These are phyloP conservation scores for Kuraishia molischiana DNA, from an alignment of 805 yeast genomes.

Conservation along the genomic window DNA sequence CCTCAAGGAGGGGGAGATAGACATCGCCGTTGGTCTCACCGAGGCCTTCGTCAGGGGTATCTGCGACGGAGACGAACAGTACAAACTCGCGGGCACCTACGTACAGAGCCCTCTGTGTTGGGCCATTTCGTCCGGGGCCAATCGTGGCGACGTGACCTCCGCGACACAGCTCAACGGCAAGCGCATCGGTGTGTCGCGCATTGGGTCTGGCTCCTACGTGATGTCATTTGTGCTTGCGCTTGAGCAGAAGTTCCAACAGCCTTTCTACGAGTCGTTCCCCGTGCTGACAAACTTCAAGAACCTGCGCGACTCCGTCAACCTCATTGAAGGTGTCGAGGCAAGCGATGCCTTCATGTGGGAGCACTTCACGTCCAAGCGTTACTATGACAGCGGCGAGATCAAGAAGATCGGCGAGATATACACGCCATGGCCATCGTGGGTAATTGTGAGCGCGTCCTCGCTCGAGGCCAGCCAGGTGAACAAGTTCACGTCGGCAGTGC, in stretches of 20 bases:
- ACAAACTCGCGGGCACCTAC: conserved; percentile 69
- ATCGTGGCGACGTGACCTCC: conserved; percentile 43
- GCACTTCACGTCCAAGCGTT: conserved; percentile 78
- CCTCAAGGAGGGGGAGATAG: conserved; percentile 52
- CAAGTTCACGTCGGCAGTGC: conserved; percentile 42
- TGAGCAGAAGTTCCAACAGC: conserved; percentile 40
- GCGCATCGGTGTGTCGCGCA: conserved; percentile 71
- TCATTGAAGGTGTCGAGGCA: conserved; percentile 28
- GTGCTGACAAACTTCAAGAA: conserved; percentile 61
- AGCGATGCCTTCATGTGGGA: conserved; percentile 96
- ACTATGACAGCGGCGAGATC: conserved; percentile 72
- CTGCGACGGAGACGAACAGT: conserved; percentile 57
- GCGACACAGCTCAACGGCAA: conserved; percentile 48
- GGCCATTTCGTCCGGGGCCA: conserved; percentile 75
- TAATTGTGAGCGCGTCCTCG: conserved; percentile 45
- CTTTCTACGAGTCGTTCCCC: conserved; percentile 44
- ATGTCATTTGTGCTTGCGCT: conserved; percentile 81
- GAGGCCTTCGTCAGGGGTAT: conserved; percentile 85
- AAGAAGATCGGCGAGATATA: conserved; percentile 79
- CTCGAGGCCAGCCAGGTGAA: conserved; percentile 19
- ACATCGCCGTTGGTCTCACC: conserved; percentile 80
- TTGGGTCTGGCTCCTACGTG: conserved; percentile 87
- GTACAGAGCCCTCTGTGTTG: conserved; percentile 83
- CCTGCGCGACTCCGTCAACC: conserved; percentile 72
- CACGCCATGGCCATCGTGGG: conserved; percentile 98